Evolutionary conservation across 2,329 filamentous ascomycete genomes (phyloP).

Genomic region (Penicillium verrucosum): DNA sequence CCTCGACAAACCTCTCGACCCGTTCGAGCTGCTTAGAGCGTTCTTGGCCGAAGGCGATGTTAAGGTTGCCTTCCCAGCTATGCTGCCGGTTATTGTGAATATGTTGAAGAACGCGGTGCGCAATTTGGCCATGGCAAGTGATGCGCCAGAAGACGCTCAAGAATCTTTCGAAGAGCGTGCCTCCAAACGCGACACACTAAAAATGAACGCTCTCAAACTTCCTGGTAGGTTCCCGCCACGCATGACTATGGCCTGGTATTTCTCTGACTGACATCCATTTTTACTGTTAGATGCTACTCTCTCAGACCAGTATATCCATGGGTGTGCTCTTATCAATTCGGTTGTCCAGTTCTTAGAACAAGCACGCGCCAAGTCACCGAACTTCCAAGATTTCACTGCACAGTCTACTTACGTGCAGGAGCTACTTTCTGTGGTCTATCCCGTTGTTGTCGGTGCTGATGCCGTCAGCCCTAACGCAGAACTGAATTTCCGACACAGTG

Average conservation of each 20-base stretch:
- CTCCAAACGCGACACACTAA: slow-evolving; percentile 1
- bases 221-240: slow-evolving; percentile 6
- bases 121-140: slow-evolving; percentile 57
- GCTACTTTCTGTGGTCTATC: slow-evolving; percentile 76
- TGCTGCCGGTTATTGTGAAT: slow-evolving; percentile 72
- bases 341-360: slow-evolving; percentile 76
- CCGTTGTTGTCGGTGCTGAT: slow-evolving; percentile 82
- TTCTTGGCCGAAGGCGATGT: slow-evolving; percentile 60
- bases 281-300: slow-evolving; percentile 6
- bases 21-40: slow-evolving; percentile 68
- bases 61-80: slow-evolving; percentile 71
- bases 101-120: slow-evolving; percentile 87
- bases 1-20: slow-evolving; percentile 69
- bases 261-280: neutral
- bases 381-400: slow-evolving; percentile 79
- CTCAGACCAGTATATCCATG: slow-evolving; percentile 11
- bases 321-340: slow-evolving; percentile 62
- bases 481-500: slow-evolving; percentile 76
- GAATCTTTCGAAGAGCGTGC: slow-evolving; percentile 9
- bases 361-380: slow-evolving; percentile 69
- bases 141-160: slow-evolving; percentile 41
- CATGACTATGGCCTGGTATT: neutral
- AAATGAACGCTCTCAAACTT: slow-evolving; percentile 14
- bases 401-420: slow-evolving; percentile 78
- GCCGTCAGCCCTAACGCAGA: slow-evolving; percentile 79